Percentiles rank a stretch among this genome's conserved stretches.
Conservation (phyloP, 805 yeast genomes). For the Wickerhamomyces subpelliculosus region DNA sequence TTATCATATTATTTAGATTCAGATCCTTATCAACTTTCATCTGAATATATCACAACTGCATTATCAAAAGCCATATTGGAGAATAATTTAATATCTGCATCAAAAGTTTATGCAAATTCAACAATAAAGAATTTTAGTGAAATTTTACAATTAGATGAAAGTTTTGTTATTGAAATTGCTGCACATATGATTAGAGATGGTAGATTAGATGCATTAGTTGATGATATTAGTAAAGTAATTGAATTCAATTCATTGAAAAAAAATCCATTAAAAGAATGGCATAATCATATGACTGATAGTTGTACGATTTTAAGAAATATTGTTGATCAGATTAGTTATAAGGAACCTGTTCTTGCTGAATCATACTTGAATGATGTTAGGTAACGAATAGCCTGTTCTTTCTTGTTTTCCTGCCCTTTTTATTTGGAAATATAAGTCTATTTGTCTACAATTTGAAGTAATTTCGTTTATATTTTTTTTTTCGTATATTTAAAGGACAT, state of each 20-base stretch:
- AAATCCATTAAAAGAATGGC: conserved; percentile 13
- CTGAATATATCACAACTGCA: conserved; percentile 1
- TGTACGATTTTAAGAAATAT: conserved; percentile 17
- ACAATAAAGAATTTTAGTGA: conserved; percentile 9
- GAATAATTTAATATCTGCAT: conserved; percentile 12
- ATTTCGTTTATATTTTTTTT: too few species aligned
- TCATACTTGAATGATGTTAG: background rate
- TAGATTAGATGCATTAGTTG: conserved; percentile 15
- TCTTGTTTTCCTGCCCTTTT: too few species aligned
- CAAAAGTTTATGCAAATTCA: conserved; percentile 10
- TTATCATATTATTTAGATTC: conserved; percentile 1
- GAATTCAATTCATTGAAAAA: conserved; percentile 5
- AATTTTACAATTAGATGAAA: conserved; percentile 4
- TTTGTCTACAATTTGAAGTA: too few species aligned
- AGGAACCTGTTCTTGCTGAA: background rate
- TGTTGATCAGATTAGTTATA: conserved; percentile 4
- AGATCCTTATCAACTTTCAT: conserved; percentile 2
- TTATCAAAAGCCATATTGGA: conserved; percentile 10
- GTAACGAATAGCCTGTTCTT: too few species aligned
- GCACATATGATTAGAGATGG: conserved; percentile 14
- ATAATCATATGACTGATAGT: conserved; percentile 15
- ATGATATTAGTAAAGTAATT: conserved; percentile 16
- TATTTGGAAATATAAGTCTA: too few species aligned
- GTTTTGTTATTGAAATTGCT: conserved; percentile 4
- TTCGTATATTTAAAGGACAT: too few species aligned